These are phyloP conservation scores for Jamesozyma rosinii DNA, from an alignment of 805 yeast species.

Conservation along the genomic window DNA sequence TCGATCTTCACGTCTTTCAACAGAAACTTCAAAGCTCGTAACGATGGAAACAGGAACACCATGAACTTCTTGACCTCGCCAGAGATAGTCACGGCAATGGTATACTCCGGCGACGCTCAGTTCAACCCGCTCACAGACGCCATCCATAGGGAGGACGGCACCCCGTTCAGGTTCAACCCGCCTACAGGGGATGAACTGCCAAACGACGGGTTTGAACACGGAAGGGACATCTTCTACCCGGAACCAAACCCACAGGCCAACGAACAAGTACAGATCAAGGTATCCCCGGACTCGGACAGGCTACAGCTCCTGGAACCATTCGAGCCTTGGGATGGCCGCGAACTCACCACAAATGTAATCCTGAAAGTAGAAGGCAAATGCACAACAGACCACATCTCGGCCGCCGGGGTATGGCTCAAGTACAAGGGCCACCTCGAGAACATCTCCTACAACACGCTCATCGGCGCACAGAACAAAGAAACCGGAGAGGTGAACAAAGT, in stretches of 20 bases:
- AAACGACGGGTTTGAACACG: conserved; percentile 60
- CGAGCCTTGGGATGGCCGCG: conserved; percentile 77
- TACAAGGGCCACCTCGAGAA: conserved; percentile 96
- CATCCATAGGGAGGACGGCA: conserved; percentile 62
- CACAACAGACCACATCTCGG: conserved; percentile 96
- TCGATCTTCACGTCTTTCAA: conserved; percentile 95
- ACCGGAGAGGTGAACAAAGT: conserved; percentile 92
- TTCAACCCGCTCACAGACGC: conserved; percentile 87
- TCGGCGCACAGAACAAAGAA: conserved; percentile 95
- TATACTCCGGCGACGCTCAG: conserved; percentile 84
- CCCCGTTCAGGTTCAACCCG: conserved; percentile 65
- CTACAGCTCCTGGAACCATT: conserved; percentile 87
- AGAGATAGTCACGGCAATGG: conserved; percentile 94
- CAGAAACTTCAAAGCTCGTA: conserved; percentile 95
- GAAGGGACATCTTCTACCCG: conserved; percentile 70
- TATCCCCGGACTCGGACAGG: conserved; percentile 86
- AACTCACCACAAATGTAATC: conserved; percentile 63
- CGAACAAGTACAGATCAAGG: conserved; percentile 50
- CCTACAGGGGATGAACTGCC: conserved; percentile 85
- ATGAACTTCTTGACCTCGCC: conserved; percentile 98
- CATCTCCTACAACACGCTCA: conserved; percentile 87
- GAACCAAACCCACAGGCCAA: conserved; percentile 56
- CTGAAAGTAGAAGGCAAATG: conserved; percentile 95
- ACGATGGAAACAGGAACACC: conserved; percentile 95
- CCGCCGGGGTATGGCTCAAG: conserved; percentile 98